Base-by-base conservation (phyloP, 345 rosid genomes). In the Hevea brasiliensis region DNA sequence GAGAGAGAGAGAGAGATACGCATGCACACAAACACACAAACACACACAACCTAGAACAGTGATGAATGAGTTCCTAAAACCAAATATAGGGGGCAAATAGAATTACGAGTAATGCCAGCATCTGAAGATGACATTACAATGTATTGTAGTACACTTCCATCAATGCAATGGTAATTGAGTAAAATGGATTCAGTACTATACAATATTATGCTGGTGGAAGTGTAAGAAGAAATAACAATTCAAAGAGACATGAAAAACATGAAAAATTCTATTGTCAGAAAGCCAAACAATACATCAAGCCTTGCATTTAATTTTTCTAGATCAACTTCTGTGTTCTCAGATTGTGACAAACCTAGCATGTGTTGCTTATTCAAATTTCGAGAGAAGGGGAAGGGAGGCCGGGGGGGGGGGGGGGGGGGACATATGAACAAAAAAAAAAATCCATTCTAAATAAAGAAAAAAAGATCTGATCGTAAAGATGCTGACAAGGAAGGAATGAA, bases 281-380 rank as follows among this genome's bases (percentile, higher is more conserved):
- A 57, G 60, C 7, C 6, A 11, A 54, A 65, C 24, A 72, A 73
- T 77, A 95, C 98, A 97, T 92, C 92, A 84, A 83, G 80, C 68
- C 57, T 77, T 59, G 79, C 77, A 78, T 79, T 85, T 75, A 81
- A 73, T 20, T 79, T 87, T 50, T 81, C 88, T 56, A 82, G 65
- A 79, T 72, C 83, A 62, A 77, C 86, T 63, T 85, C 80, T 40
- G 74, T 60, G 48, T 82, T 77, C 80, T 86, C 86, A 48, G 79
- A 67, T 55, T 82, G 84, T 20, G 79, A 73, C 57, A 85, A 80
- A 65, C 91, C 93, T 92, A 89, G 60, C 76, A 84, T 40, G 62
- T 44, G 50, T 23, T 53, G 20, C 57, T 75, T 27, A 61, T 59
- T 82, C 56, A 77, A 79, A 79, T 53, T 35, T 23, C 37, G 18